Evolutionary conservation across 192 early-diverging fungal genomes (phyloP), one percentile per base, ranked within the genome.

Genomic region (Backusella westeae): DNA sequence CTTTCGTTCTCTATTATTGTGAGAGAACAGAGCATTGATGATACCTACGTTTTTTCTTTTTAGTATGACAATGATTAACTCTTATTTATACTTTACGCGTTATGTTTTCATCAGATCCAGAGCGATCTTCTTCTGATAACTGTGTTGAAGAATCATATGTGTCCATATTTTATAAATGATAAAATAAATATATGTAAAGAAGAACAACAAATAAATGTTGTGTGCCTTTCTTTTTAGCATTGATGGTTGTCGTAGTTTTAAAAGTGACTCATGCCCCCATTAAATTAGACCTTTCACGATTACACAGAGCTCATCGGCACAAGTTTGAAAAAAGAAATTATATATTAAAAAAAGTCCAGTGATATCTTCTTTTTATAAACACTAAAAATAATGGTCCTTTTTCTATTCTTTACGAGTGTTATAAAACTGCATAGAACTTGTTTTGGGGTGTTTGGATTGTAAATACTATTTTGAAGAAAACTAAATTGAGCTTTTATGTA

Each of bases 1-100:
- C 42, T 85, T 84, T 71, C 85, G 80, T 75, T 79, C 80, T 9
- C 68, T 75, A 46, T 85, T 79, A 71, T 89, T 84, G 39, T 85
- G 86, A 34, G 81, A 83, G 49, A 82, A 83, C 34, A 88, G 65
- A 36, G 82, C 76, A 15, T 74, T 78, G 39, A 84, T 80, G 36
- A 88, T 77, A 32, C 53, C 82, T 83, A 67, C 10, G 10, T 29
- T 26, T 8, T 29, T 63, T 26, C 26, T 17, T 19, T 49, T 49
- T 44, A 67, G 21, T 65, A 32, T 34, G 42, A 19, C 17, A 32
- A n/a, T 34, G 1, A 17, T 32, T 32, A 41, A 12, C 26, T 63
- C 3, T 63, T 29, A 12, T 63, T 26, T 59, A 10, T 59, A 23
- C 23, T 59, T 59, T 23, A 59, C 53, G 53, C 21, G 53, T 59